Percentiles rank a stretch among this genome's conserved stretches.
Evolutionary conservation across 1,284 basidiomycete genomes (phyloP).

Genomic region (Psilocybe mexicana): DNA sequence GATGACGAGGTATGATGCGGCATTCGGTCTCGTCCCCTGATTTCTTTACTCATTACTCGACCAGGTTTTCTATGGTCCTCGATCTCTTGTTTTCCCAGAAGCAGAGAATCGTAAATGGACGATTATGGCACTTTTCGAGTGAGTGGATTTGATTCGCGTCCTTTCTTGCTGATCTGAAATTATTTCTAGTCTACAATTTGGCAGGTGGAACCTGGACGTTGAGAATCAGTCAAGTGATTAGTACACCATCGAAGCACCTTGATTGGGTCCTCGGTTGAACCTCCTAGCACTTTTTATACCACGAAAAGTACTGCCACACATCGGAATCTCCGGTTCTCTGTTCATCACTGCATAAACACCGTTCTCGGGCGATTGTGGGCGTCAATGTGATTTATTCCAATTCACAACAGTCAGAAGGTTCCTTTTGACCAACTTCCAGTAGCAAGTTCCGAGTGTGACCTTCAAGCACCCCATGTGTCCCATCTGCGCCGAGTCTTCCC

Average conservation of each 20-base stretch:
- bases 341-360: too few species aligned
- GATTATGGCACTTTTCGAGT: slow-evolving; percentile 89
- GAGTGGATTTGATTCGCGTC: slow-evolving; percentile 33
- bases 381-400: not conserved
- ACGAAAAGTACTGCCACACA: too few species aligned
- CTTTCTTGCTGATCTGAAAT: not conserved
- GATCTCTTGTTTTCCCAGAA: slow-evolving; percentile 75
- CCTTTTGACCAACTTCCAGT: too few species aligned
- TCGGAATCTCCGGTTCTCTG: too few species aligned
- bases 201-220: not conserved
- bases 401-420: too few species aligned
- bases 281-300: too few species aligned
- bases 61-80: slow-evolving; percentile 75
- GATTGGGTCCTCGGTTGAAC: too few species aligned
- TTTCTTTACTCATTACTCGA: slow-evolving; percentile 1
- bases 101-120: slow-evolving; percentile 94
- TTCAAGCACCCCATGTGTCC: too few species aligned
- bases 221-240: not conserved
- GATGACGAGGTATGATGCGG: slow-evolving; percentile 77
- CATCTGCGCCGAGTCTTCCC: too few species aligned
- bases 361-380: too few species aligned
- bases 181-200: not conserved
- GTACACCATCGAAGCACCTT: too few species aligned
- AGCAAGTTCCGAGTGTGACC: too few species aligned
- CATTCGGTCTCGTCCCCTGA: not conserved